Conservation (phyloP, 2,329 filamentous ascomycete genomes). For the Aspergillus fumigatiaffinis region DNA sequence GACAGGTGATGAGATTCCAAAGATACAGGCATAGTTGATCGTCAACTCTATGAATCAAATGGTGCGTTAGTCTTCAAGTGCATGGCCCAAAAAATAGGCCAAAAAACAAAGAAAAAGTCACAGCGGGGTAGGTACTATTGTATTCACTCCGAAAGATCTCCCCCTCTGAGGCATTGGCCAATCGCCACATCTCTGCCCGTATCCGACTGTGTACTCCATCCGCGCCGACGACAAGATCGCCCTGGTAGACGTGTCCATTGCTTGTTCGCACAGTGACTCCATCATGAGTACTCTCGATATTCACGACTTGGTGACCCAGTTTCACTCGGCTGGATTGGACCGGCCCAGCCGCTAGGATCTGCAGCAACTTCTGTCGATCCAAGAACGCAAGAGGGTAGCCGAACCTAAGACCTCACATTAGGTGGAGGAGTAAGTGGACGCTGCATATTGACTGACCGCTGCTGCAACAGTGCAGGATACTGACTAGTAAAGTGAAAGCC, state of each 20-base stretch:
- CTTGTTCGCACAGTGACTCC: conserved; percentile 28
- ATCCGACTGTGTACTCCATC: conserved; percentile 43
- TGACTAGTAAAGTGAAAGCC: conserved; percentile 5
- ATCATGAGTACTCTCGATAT: conserved; percentile 19
- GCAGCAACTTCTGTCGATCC: conserved; percentile 18
- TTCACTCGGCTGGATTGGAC: conserved; percentile 28
- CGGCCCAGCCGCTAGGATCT: conserved; percentile 19
- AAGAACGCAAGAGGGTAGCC: conserved; percentile 16
- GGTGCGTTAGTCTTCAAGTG: background rate
- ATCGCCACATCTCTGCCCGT: conserved; percentile 31
- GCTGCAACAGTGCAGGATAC: conserved; percentile 8
- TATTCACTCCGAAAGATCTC: conserved; percentile 7
- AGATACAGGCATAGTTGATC: conserved; percentile 28
- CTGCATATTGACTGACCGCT: conserved; percentile 1
- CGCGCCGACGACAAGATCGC: conserved; percentile 38
- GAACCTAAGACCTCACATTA: conserved; percentile 7
- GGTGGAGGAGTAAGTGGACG: background rate
- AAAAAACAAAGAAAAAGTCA: background rate
- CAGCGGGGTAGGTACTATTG: background rate
- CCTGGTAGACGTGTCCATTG: conserved; percentile 33
- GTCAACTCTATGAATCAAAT: conserved; percentile 9
- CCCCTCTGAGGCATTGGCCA: conserved; percentile 2
- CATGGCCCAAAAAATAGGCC: background rate
- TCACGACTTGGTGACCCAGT: conserved; percentile 24
- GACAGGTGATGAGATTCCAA: conserved; percentile 23